A percentile compares a stretch with the other conserved stretches of the same genome.
These are phyloP conservation scores for Talaromyces islandicus DNA, from an alignment of 2,329 filamentous ascomycete genomes.

Conservation along the genomic window DNA sequence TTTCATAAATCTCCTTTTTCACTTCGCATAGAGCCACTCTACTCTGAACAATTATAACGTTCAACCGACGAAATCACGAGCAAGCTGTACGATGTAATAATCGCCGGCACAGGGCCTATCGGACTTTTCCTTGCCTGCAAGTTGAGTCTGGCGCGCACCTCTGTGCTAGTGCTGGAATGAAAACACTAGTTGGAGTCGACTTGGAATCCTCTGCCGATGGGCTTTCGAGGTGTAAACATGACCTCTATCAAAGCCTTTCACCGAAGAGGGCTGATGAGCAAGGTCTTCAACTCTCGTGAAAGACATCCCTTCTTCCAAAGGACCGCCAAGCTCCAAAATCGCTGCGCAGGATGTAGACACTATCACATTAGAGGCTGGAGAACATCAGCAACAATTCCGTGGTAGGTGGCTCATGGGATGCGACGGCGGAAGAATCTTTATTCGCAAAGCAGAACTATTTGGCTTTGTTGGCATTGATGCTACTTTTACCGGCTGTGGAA, in stretches of 20 bases:
- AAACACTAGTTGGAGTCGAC: slow-evolving; percentile 14
- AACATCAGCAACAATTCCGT: slow-evolving; percentile 14
- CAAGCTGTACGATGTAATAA: slow-evolving; percentile 11
- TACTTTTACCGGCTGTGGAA: slow-evolving; percentile 30
- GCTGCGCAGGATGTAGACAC: not conserved
- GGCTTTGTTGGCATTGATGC: slow-evolving; percentile 32
- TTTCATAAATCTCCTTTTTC: not conserved
- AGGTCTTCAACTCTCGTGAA: slow-evolving; percentile 15
- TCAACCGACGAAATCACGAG: not conserved
- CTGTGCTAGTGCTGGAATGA: slow-evolving; percentile 34
- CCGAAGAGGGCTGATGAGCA: slow-evolving; percentile 33
- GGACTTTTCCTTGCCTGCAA: slow-evolving; percentile 25
- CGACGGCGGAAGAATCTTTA: slow-evolving; percentile 36
- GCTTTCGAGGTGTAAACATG: slow-evolving; percentile 26
- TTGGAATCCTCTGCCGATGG: slow-evolving; percentile 21
- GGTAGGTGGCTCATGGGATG: slow-evolving; percentile 38
- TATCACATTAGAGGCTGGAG: not conserved
- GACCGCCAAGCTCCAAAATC: slow-evolving; percentile 15
- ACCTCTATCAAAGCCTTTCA: slow-evolving; percentile 31
- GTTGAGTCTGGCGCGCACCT: slow-evolving; percentile 23
- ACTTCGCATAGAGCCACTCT: not conserved
- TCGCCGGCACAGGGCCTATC: slow-evolving; percentile 13
- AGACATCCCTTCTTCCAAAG: slow-evolving; percentile 9
- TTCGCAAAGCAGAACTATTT: slow-evolving; percentile 32
- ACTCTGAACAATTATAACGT: not conserved